These are phyloP conservation scores for Pseudogymnoascus sp. DNA, from an alignment of 2,329 filamentous ascomycete genomes.

Conservation along the genomic window DNA sequence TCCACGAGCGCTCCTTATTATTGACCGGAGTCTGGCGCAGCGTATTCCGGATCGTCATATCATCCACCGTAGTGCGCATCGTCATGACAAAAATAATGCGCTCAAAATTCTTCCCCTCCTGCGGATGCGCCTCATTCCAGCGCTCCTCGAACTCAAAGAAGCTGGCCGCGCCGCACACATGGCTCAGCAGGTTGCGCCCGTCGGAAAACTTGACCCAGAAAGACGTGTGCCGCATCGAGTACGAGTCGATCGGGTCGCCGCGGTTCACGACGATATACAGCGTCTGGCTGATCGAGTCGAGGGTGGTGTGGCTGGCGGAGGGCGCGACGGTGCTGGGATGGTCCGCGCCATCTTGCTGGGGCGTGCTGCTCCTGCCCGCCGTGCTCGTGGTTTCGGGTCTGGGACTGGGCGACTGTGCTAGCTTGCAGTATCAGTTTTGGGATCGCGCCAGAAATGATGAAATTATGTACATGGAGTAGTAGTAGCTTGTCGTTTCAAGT, in stretches of 20 bases:
- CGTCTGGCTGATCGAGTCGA: constrained; percentile 3
- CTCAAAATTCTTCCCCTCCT: constrained; percentile 2
- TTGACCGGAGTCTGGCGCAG: constrained; percentile 5
- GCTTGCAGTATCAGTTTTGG: constrained; percentile 3
- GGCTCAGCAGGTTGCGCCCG: constrained; percentile 10
- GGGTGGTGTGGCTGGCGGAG: background rate
- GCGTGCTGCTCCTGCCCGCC: background rate
- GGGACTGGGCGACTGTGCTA: background rate
- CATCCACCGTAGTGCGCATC: constrained; percentile 1
- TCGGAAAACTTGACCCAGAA: constrained; percentile 10
- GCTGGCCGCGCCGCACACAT: constrained; percentile 3
- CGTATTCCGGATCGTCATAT: constrained; percentile 10
- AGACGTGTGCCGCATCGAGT: constrained; percentile 9
- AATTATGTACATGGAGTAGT: background rate
- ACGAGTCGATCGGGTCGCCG: constrained; percentile 10
- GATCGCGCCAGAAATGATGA: background rate
- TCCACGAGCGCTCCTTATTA: constrained; percentile 11
- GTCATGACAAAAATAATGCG: background rate
- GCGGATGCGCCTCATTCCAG: constrained; percentile 6
- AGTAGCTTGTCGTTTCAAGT: background rate
- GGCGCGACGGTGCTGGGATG: background rate
- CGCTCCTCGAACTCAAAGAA: constrained; percentile 12
- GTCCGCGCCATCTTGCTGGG: background rate
- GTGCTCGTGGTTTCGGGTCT: background rate
- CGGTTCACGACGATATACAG: constrained; percentile 4